phyloP scores from a whole-genome alignment of 208 protist species.

The Crithidia acanthocephali region DNA sequence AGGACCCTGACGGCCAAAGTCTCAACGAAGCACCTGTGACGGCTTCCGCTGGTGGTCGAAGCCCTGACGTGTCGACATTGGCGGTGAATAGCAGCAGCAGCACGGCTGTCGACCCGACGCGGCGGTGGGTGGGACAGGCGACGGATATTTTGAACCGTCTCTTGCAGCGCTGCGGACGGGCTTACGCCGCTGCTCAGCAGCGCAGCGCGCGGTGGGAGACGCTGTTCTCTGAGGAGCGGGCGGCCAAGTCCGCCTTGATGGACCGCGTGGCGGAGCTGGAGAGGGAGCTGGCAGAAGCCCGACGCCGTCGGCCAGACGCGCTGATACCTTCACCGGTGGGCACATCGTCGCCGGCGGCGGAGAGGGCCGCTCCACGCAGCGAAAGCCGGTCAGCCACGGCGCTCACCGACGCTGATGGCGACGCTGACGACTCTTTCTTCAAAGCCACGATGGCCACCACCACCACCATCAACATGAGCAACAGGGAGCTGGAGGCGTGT shows the following conservation, averaged over 20 bases:
- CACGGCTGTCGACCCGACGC: conserved; percentile 9
- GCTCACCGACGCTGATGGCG: too few relatives aligned
- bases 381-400: too few relatives aligned
- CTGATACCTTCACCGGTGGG: neutral
- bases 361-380: too few relatives aligned
- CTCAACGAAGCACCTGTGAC: neutral
- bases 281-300: conserved; percentile 19
- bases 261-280: conserved; percentile 28
- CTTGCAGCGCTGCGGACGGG: conserved; percentile 25
- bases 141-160: conserved; percentile 21
- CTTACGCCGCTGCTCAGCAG: conserved; percentile 32
- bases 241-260: conserved; percentile 22
- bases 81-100: neutral
- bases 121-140: conserved; percentile 7
- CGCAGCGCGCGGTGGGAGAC: conserved; percentile 20
- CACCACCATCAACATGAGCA: neutral
- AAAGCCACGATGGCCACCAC: neutral
- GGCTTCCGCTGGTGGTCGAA: neutral
- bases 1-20: neutral
- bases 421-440: too few relatives aligned
- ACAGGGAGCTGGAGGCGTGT: neutral
- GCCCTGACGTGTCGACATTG: neutral
- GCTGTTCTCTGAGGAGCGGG: conserved; percentile 21
- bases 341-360: neutral
- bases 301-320: neutral